Evolutionary conservation across 768 basidiomycete species (phyloP), one percentile per base, ranked within the genome.

Genomic region (Hypholoma sublateritium): DNA sequence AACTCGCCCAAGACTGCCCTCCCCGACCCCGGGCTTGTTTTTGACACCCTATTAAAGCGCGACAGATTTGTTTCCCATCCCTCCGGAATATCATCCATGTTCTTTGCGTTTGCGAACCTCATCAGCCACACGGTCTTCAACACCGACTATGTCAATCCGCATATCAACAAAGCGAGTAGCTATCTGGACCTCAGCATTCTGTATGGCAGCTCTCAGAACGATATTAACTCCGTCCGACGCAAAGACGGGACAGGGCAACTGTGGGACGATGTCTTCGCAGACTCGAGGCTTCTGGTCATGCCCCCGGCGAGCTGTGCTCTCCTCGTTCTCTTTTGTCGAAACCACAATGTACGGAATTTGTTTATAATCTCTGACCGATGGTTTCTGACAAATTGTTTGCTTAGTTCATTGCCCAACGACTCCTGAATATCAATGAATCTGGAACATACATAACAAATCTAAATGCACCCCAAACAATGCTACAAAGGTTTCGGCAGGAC

Each of bases 81-180:
- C 6, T 12, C 21, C 9, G 14, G 5, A 12, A 22, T 36, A 6
- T 35, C 43, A 51, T 37, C 19, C 13, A n/a, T 54, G 25, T 35
- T 37, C 19, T 22, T 41, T 46, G 83, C 87, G 2, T 87, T 86
- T 60, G 88, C 87, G 2, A 74, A 83, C 35, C 69, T 88, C 36
- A 76, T 88, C 57, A 86, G 81, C 49, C 87, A 88, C 69, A 78
- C 75, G 4, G 68, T 85, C 9, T 87, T 85, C 75, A 69, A 77
- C 32, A 83, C 83, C 1, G 71, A 79, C 59, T 66, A 63, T 9
- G 57, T 63, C 3, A 74, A 82, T 59, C 71, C 68, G 60, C 71
- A 69, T 34, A 72, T 77, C 66, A 86, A 86, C 71, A 70, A 79
- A 49, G 79, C 84, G 0, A 75, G 75, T 55, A 80, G 79, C 3